Base-by-base conservation (phyloP, 805 yeast species). In the Candida ulmi region DNA sequence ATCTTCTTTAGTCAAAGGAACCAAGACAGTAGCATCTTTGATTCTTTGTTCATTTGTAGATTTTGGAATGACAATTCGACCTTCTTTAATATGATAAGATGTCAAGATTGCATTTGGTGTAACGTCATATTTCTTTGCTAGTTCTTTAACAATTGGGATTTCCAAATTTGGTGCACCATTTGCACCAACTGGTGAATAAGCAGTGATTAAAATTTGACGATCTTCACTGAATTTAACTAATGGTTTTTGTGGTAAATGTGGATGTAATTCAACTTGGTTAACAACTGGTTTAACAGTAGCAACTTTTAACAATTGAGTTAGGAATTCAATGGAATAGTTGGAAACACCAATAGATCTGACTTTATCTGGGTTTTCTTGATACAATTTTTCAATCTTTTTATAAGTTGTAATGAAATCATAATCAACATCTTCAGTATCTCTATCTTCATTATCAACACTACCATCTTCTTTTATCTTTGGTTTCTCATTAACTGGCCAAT, bases 241-340 rank as follows among this genome's bases (percentile, higher is more conserved):
- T 42, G 75, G 75, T 12, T 58, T 58, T 60, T 83, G 90, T 26
- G 85, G 84, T 50, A 81, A 66, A 46, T 70, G 74, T 18, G 88
- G 87, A 60, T 86, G 93, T 33, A 76, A 62, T 64, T 87, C 95
- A 29, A 77, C 62, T 59, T 78, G 83, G 49, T 75, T 69, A 17
- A 66, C 63, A 6, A 69, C 75, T 8, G 83, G 83, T 31, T 64
- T 68, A 13, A 65, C 67, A 33, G 54, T 65, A 16, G 69, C 65
- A 37, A 60, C 66, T 25, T 60, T 53, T 8, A 72, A 42, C 24
- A 73, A 47, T 30, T 63, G 60, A 36, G 68, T 55, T 34, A 72
- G 44, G 35, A 61, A 57, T 24, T 53, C 60, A 28, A 61, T 52
- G 5, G 69, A 60, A 51, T 64, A 76, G 55, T 78, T 78, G 9